Conservation (phyloP, 768 basidiomycete genomes). For the Tulasnella sp. region DNA sequence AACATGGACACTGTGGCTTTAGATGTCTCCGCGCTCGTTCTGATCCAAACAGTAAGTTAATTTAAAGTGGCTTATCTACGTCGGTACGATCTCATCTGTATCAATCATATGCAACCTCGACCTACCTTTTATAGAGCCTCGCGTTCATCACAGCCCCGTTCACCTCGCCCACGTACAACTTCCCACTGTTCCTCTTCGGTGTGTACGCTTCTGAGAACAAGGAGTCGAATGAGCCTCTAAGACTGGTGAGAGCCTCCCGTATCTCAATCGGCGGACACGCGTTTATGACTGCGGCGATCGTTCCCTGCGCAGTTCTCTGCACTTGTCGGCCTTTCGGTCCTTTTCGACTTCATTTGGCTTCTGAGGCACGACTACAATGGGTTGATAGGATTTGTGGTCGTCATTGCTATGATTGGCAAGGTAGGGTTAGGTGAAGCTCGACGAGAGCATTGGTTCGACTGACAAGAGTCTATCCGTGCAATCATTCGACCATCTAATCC, state of each 20-base stretch:
- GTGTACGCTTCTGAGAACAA: slow-evolving; percentile 56
- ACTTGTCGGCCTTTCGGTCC: slow-evolving; percentile 44
- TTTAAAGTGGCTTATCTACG: too few relatives aligned
- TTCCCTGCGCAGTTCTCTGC: slow-evolving; percentile 44
- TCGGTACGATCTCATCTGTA: background rate
- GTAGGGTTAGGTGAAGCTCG: slow-evolving; percentile 22
- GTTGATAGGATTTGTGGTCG: slow-evolving; percentile 42
- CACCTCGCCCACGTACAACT: slow-evolving; percentile 41
- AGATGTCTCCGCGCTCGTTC: background rate
- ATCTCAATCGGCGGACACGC: too few relatives aligned
- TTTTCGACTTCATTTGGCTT: slow-evolving; percentile 62
- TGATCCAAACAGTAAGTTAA: background rate
- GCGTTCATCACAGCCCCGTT: slow-evolving; percentile 14
- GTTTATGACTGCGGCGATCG: background rate
- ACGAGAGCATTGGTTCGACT: background rate
- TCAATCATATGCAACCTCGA: background rate
- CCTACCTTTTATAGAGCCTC: background rate
- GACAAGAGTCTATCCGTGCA: background rate
- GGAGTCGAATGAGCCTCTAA: slow-evolving; percentile 53
- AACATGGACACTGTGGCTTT: background rate
- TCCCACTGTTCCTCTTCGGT: slow-evolving; percentile 76
- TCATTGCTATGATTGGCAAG: slow-evolving; percentile 50
- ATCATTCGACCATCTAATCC: background rate
- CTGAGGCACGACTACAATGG: slow-evolving; percentile 38
- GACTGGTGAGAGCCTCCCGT: slow-evolving; percentile 43